Conservation (phyloP, 768 basidiomycete species). For the Porpolomopsis calyptriformis region DNA sequence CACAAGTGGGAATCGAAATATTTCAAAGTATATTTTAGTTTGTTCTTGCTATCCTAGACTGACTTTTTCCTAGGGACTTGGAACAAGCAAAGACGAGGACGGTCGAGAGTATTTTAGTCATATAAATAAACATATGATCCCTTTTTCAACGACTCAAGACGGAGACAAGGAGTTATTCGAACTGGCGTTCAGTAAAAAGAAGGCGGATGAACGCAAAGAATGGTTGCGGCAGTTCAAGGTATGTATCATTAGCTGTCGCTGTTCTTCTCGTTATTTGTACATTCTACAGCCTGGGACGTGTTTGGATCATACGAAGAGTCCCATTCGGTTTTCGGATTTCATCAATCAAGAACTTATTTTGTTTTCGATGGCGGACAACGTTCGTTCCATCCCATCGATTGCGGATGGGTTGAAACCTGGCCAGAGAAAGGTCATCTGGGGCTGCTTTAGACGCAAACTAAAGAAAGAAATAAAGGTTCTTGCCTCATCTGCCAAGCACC, state of each 20-base stretch:
- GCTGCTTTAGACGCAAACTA: constrained; percentile 88
- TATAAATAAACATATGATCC: constrained; percentile 91
- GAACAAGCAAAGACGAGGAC: constrained; percentile 83
- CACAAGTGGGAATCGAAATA: constrained; percentile 90
- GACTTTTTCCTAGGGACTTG: constrained; percentile 65
- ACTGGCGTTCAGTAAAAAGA: constrained; percentile 99
- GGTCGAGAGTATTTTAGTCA: constrained; percentile 88
- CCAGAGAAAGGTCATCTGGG: constrained; percentile 95
- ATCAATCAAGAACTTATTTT: constrained; percentile 97
- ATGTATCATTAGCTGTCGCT: neutral
- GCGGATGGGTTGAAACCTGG: constrained; percentile 95
- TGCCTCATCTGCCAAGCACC: neutral
- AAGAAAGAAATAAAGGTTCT: constrained; percentile 82
- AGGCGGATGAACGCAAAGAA: constrained; percentile 95
- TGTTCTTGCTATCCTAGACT: constrained; percentile 2
- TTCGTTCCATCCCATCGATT: constrained; percentile 92
- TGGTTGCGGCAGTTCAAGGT: constrained; percentile 94
- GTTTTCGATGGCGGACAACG: constrained; percentile 99
- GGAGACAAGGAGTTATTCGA: constrained; percentile 88
- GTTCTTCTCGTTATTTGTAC: neutral
- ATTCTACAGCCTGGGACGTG: constrained; percentile 74
- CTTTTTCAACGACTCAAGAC: constrained; percentile 69
- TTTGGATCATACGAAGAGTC: constrained; percentile 77
- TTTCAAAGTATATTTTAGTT: constrained; percentile 66
- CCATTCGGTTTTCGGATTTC: constrained; percentile 86